These are phyloP conservation scores for Prinsepia uniflora DNA, from an alignment of 306 rosid genomes.

Conservation along the genomic window DNA sequence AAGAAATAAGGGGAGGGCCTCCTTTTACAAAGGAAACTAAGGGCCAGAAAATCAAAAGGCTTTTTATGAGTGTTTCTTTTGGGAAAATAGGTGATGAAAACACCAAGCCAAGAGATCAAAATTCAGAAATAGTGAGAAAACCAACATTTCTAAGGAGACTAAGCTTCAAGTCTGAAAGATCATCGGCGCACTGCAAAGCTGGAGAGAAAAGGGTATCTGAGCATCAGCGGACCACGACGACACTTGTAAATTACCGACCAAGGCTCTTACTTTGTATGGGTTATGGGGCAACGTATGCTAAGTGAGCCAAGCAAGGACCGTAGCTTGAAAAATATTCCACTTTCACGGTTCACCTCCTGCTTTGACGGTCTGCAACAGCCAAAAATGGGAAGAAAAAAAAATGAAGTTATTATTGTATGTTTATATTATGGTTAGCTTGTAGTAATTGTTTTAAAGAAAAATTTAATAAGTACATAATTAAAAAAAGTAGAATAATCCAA, in stretches of 20 bases:
- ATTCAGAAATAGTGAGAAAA: conserved; percentile 22
- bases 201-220: conserved; percentile 24
- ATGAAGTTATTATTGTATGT: neutral
- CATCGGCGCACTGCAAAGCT: conserved; percentile 19
- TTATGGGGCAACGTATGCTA: conserved; percentile 21
- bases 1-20: conserved; percentile 20
- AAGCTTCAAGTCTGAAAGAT: conserved; percentile 26
- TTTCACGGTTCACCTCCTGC: neutral
- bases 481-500: neutral
- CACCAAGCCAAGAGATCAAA: conserved; percentile 31
- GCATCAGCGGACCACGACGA: conserved; percentile 28
- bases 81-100: conserved; percentile 20
- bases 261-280: conserved; percentile 52
- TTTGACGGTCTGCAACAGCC: neutral
- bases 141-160: conserved; percentile 36
- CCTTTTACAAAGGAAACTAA: conserved; percentile 32
- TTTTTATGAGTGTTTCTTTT: conserved; percentile 25
- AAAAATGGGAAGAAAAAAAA: neutral
- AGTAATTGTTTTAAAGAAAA: neutral
- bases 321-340: neutral
- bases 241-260: conserved; percentile 38
- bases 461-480: neutral
- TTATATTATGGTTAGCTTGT: neutral
- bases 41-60: conserved; percentile 33
- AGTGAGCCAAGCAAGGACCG: conserved; percentile 17